These are phyloP conservation scores for Teratosphaeria destructans DNA, from an alignment of 2,329 filamentous ascomycete species.

Conservation along the genomic window DNA sequence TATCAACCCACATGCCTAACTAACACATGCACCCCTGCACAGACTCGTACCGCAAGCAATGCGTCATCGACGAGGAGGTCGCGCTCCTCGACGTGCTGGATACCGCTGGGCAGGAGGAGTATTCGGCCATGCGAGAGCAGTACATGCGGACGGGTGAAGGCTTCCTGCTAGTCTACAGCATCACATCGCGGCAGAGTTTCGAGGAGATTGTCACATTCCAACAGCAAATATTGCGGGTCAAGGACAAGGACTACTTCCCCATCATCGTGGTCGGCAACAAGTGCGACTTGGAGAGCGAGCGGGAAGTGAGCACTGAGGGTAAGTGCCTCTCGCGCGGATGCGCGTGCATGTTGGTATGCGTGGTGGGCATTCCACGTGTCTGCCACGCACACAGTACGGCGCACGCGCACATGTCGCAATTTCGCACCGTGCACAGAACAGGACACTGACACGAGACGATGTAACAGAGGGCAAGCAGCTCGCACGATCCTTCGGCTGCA, in stretches of 20 bases:
- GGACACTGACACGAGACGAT: conserved; percentile 1
- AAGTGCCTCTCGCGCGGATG: conserved; percentile 26
- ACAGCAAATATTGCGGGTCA: conserved; percentile 95
- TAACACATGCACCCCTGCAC: conserved; percentile 6
- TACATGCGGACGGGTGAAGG: conserved; percentile 99
- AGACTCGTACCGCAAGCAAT: conserved; percentile 99
- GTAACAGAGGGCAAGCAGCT: conserved; percentile 74
- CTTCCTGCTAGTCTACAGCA: conserved; percentile 95
- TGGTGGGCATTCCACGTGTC: conserved; percentile 4
- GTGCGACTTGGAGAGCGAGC: conserved; percentile 90
- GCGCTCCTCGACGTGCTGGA: conserved; percentile 95
- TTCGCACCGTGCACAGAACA: neutral
- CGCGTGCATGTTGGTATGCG: neutral
- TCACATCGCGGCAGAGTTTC: conserved; percentile 93
- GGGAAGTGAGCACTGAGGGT: conserved; percentile 89
- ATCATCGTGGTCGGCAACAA: conserved; percentile 99
- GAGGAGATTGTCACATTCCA: conserved; percentile 98
- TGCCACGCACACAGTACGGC: neutral
- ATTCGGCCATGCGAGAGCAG: conserved; percentile 98
- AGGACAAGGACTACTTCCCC: conserved; percentile 99
- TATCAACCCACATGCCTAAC: neutral
- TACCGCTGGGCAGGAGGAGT: conserved; percentile 97
- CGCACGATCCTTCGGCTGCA: conserved; percentile 82
- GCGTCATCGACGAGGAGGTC: conserved; percentile 95
- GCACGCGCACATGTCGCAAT: neutral